Evolutionary conservation across 805 yeast species (phyloP), one percentile per base, ranked within the genome.

Genomic region (Myxozyma neotropica): DNA sequence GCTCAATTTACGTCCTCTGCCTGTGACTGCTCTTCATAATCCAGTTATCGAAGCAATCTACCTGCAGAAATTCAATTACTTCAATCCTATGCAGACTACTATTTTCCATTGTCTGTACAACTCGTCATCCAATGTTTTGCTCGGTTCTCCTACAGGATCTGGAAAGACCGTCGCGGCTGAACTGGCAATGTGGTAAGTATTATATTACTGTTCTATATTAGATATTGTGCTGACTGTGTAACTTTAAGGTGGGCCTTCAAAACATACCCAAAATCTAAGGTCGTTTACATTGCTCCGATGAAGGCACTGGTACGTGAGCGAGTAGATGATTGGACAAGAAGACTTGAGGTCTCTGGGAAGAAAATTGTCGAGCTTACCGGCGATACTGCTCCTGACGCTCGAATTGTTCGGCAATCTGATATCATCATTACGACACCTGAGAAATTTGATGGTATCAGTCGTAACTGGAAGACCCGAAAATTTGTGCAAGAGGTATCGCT

Each of bases 1-100:
- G 38, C 76, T 92, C 63, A 80, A 86, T 55, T 73, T 94, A 50
- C 91, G 91, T 59, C 99, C 99, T 0, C 77, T 94, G 33, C 97
- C 98, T 0, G 77, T 86, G 0, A 74, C 86, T 0, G 97, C 97
- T 0, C 76, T 93, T 33, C 88, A 90, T 57, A 80, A 91, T 70
- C 74, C 80, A 0, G 76, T 78, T 15, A 73, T 89, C 46, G 96
- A 92, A 70, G 70, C 77, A 3, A 84, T 92, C 43, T 94, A 94
- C 71, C 75, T 78, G 3, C 59, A 72, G 5, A 83, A 80, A 66
- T 94, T 94, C 77, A 82, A 82, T 57, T 93, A 88, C 74, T 94
- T 94, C 80, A 94, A 94, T 71, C 98, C 99, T 3, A 92, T 94
- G 97, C 99, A 94, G 74, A 93, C 98, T 0, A 93, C 93, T 98